Evolutionary conservation across 2,329 filamentous ascomycete species (phyloP), one percentile per base, ranked within the genome.

Genomic region (Apiospora hydei): DNA sequence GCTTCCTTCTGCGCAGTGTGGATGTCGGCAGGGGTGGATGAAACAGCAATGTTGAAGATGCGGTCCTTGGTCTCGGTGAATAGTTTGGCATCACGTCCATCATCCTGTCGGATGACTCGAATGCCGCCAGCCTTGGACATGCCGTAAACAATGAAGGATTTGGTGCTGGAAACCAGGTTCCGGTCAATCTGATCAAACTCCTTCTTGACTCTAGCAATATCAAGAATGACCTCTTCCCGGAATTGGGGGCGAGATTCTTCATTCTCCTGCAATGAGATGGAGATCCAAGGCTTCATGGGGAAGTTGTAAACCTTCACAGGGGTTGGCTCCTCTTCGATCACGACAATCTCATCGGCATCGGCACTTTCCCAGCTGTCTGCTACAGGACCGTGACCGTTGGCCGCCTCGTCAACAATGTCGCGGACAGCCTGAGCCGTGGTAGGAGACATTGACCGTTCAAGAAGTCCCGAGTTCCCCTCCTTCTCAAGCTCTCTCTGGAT

Each of bases 171-270:
- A 69, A 96, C 96, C 44, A 99, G 88, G 74, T 95, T 97, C 75
- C 97, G 93, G 80, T 99, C 96, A 74, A 98, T 92, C 84, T 98
- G 96, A 79, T 99, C 96, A 78, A 98, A 98, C 6, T 98, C 95
- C 84, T 98, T 98, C 88, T 98, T 98, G 75, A 98, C 88, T 72
- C 95, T 91, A 69, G 96, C 96, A 80, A 99, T 96, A 77, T 98
- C 94, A 86, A 98, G 93, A 77, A 98, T 91, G 61, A 92, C 89
- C 76, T 96, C 93, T 72, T 94, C 90, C 49, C 92, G 91, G 81
- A 98, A 92, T 69, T 87, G 83, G 4, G 92, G 87, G 21, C 89
- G 88, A 38, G 87, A 81, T 72, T 90, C 86, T 18, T 88, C 83
- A 73, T 87, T 82, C 75, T 89, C 85, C 80, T 90, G 86, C 77